phyloP scores from a whole-genome alignment of 306 rosid species.

The Lablab purpureus region DNA sequence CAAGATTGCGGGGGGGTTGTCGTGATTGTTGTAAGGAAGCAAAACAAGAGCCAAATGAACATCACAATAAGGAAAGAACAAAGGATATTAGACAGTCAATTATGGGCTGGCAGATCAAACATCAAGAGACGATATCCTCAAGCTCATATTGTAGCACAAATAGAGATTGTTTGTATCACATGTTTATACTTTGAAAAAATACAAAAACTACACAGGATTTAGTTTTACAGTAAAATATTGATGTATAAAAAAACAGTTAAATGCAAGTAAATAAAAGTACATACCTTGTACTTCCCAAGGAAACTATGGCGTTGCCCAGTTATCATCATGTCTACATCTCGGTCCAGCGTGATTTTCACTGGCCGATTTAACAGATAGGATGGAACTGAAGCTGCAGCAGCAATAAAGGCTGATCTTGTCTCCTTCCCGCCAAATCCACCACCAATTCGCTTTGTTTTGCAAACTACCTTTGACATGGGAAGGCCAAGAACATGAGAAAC shows the following conservation, averaged over 20 bases:
- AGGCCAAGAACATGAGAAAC: constrained; percentile 88
- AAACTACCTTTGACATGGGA: constrained; percentile 94
- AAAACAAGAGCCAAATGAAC: constrained; percentile 26
- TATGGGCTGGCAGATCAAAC: background rate
- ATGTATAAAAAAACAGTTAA: constrained; percentile 27
- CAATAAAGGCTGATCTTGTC: constrained; percentile 83
- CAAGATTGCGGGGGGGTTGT: background rate
- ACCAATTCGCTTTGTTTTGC: constrained; percentile 95
- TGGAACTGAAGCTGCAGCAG: constrained; percentile 93
- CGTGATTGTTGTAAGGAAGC: background rate
- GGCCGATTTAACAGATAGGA: constrained; percentile 83
- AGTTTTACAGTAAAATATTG: constrained; percentile 5
- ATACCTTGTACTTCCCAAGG: constrained; percentile 94
- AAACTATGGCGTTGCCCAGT: constrained; percentile 97
- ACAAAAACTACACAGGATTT: background rate
- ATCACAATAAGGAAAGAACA: background rate
- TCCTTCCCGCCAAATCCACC: constrained; percentile 99
- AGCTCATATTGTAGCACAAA: constrained; percentile 25
- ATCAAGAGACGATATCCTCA: constrained; percentile 24
- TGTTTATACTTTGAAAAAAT: background rate
- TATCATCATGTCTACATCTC: constrained; percentile 93
- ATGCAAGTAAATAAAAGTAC: constrained; percentile 15
- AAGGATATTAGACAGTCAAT: constrained; percentile 13
- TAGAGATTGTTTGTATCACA: background rate
- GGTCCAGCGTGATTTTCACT: constrained; percentile 85